These are phyloP conservation scores for thale cress (Arabidopsis thaliana) DNA, from an alignment of 345 rosid genomes.

Conservation along the genomic window DNA sequence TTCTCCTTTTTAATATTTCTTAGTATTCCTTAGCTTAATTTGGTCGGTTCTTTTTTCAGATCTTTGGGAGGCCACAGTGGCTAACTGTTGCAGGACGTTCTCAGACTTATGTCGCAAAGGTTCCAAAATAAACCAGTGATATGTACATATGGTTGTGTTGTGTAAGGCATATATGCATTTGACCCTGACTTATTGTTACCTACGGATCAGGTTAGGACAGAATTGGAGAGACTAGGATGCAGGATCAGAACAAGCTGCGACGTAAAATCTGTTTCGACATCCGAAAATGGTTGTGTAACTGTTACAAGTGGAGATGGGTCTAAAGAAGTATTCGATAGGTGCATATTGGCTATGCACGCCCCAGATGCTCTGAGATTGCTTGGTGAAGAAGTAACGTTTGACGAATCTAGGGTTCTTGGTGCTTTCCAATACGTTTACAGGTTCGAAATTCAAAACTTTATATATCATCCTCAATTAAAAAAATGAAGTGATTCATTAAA, in stretches of 20 bases:
- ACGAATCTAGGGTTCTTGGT: constrained; percentile 79
- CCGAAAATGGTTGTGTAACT: constrained; percentile 52
- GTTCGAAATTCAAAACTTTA: constrained; percentile 43
- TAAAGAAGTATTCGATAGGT: constrained; percentile 53
- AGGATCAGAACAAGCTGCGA: constrained; percentile 63
- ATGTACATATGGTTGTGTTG: background rate
- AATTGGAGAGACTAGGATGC: constrained; percentile 70
- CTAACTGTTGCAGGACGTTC: constrained; percentile 77
- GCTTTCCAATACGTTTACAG: constrained; percentile 86
- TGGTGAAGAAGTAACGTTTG: constrained; percentile 69
- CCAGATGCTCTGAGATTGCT: constrained; percentile 77
- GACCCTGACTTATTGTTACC: background rate
- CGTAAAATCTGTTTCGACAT: constrained; percentile 57
- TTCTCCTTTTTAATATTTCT: background rate
- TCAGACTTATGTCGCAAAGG: constrained; percentile 73
- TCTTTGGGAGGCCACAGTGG: constrained; percentile 93
- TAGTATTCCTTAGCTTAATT: constrained; percentile 10
- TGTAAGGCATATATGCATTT: background rate
- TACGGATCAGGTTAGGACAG: constrained; percentile 61
- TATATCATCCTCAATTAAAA: constrained; percentile 12
- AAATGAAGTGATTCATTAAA: background rate
- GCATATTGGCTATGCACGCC: constrained; percentile 75
- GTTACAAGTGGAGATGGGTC: constrained; percentile 57
- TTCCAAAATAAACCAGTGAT: constrained; percentile 26
- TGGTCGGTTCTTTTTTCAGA: constrained; percentile 46